Evolutionary conservation across 768 basidiomycete genomes (phyloP).

Genomic region (Amanita rubescens): DNA sequence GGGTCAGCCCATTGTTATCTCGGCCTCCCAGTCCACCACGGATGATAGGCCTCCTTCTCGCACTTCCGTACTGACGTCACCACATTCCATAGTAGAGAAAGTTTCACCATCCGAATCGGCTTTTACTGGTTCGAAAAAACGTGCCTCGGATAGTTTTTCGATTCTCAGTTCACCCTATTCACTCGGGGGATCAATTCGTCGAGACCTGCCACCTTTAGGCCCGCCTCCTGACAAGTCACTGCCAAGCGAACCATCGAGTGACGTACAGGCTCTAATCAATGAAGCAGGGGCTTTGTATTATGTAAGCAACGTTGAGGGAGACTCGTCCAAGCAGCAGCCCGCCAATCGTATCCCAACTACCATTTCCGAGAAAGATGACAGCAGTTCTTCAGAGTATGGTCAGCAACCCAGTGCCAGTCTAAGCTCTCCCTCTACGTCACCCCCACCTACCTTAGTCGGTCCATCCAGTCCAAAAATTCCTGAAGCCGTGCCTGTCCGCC

Average conservation of each 20-base stretch:
- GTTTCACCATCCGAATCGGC: neutral
- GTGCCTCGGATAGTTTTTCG: slow-evolving; percentile 18
- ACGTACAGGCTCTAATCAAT: slow-evolving; percentile 29
- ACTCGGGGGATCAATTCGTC: slow-evolving; percentile 10
- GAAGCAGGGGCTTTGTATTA: slow-evolving; percentile 65
- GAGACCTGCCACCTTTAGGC: slow-evolving; percentile 11
- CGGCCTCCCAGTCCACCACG: slow-evolving; percentile 9
- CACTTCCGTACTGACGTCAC: slow-evolving; percentile 28
- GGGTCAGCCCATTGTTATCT: neutral
- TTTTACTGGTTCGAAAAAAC: slow-evolving; percentile 11
- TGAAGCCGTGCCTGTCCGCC: slow-evolving; percentile 22
- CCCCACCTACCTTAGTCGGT: neutral
- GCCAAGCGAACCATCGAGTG: slow-evolving; percentile 15
- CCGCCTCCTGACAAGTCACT: slow-evolving; percentile 11
- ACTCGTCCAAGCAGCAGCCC: slow-evolving; percentile 18
- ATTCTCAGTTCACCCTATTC: slow-evolving; percentile 34
- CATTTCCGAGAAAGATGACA: slow-evolving; percentile 35
- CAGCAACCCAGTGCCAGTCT: neutral
- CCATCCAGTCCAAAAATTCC: neutral
- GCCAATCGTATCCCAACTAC: slow-evolving; percentile 36
- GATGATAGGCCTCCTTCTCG: slow-evolving; percentile 9
- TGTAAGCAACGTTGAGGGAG: slow-evolving; percentile 46
- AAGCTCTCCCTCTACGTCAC: slow-evolving; percentile 1
- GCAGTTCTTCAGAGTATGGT: slow-evolving; percentile 16
- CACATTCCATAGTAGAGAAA: slow-evolving; percentile 16